A percentile compares a stretch with the other conserved stretches of the same genome.
Evolutionary conservation across 805 yeast species (phyloP).

Genomic region (Danielia reshetovae): DNA sequence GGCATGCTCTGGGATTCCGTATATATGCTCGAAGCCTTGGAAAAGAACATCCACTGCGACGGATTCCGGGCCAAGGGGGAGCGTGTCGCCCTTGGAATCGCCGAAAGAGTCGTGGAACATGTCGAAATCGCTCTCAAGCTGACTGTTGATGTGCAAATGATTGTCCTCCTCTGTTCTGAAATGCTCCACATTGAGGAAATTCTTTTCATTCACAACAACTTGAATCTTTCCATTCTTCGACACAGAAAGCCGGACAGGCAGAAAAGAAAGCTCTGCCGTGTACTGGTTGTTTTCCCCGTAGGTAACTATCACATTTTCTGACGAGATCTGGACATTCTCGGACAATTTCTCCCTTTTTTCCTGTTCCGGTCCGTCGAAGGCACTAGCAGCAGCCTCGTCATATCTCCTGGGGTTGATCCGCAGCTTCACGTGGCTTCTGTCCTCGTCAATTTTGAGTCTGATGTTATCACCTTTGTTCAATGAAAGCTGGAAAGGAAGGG

Average conservation of each 20-base stretch:
- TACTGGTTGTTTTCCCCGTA: slow-evolving; percentile 42
- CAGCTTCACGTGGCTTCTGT: slow-evolving; percentile 27
- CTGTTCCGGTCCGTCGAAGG: slow-evolving; percentile 6
- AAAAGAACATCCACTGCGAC: slow-evolving; percentile 76
- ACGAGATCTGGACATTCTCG: slow-evolving; percentile 6
- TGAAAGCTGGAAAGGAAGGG: slow-evolving; percentile 56
- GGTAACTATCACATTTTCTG: slow-evolving; percentile 11
- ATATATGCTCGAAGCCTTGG: slow-evolving; percentile 57
- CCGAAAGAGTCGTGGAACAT: slow-evolving; percentile 68
- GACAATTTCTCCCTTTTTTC: neutral
- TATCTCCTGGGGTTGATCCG: slow-evolving; percentile 46
- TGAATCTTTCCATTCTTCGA: slow-evolving; percentile 42
- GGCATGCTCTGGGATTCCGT: slow-evolving; percentile 98
- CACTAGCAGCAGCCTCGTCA: slow-evolving; percentile 46
- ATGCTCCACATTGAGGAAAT: slow-evolving; percentile 81
- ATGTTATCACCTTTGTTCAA: slow-evolving; percentile 55
- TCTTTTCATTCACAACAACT: slow-evolving; percentile 62
- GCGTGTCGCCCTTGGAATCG: slow-evolving; percentile 60
- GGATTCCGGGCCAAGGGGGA: slow-evolving; percentile 87
- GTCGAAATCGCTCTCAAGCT: slow-evolving; percentile 58
- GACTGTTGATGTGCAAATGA: slow-evolving; percentile 18
- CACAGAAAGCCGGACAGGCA: slow-evolving; percentile 51
- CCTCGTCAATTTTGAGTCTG: slow-evolving; percentile 67
- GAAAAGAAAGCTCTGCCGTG: slow-evolving; percentile 38
- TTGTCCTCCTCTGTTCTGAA: slow-evolving; percentile 44